Base-by-base conservation (phyloP, 2,329 filamentous ascomycete species). In the Sphaceloma murrayae region DNA sequence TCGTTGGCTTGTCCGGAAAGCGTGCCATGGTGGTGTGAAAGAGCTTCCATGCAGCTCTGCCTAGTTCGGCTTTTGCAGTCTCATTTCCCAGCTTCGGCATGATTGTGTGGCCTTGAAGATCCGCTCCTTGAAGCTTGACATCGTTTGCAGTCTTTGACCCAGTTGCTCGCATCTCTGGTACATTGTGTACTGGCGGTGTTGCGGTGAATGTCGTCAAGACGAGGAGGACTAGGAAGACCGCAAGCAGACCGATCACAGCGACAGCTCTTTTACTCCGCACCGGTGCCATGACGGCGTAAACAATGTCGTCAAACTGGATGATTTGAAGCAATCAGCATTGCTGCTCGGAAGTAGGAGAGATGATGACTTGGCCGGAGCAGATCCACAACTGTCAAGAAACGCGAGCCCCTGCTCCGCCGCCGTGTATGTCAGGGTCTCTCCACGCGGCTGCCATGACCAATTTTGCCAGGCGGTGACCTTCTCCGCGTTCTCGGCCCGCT, bases 61-160 rank as follows among this genome's bases (percentile, higher is more conserved):
- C 77, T 19, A 81, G 66, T 60, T 81, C 77, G 48, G 74, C 77
- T 79, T 89, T 91, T 44, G 77, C 68, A 5, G 85, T 91, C 48
- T 81, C 83, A 63, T 91, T 91, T 57, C 84, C 85, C 43, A 91
- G 68, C 64, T 85, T 87, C 1, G 83, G 80, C 40, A 84, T 84
- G 55, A 87, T 89, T 3, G 78, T 80, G 45, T 77, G 77, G 46
- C 82, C 83, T 13, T 72, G 69, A 16, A 86, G 67, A 27, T 58
- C 52, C 8, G 57, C 49, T 27, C 52, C 34, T 46, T 49, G 38
- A 26, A 53, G 52, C 46, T 58, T 57, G 16, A 53, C 49, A 47
- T 49, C 49, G 47, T 39, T 49, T 46, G 34, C 54, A 40, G 40
- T 24, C 13, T 30, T 38, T 48, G 48, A 34, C 51, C 45, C 42